These are phyloP conservation scores for Penicillium robsamsonii DNA, from an alignment of 495 filamentous ascomycete species.

Conservation along the genomic window DNA sequence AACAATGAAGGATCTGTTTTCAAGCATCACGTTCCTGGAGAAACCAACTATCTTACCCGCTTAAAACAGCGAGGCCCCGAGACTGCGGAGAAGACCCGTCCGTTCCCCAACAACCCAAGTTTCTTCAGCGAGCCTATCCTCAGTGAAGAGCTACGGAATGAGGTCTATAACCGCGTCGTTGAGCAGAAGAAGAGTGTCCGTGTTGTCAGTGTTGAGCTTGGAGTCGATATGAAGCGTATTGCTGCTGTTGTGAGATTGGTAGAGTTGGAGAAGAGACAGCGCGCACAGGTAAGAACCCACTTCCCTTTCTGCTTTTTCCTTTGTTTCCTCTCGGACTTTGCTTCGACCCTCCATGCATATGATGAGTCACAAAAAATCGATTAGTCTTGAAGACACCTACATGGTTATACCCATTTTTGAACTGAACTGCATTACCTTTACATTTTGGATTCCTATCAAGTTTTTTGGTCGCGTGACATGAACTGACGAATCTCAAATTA, in stretches of 20 bases:
- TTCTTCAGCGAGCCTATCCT: conserved; percentile 75
- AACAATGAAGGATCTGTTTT: conserved; percentile 54
- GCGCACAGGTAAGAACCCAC: conserved; percentile 60
- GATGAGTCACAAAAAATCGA: conserved; percentile 79
- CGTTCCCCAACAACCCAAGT: conserved; percentile 72
- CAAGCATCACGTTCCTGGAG: conserved; percentile 53
- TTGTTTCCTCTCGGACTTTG: conserved; percentile 2
- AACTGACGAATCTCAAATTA: conserved; percentile 37
- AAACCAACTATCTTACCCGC: conserved; percentile 64
- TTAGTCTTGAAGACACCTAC: conserved; percentile 98
- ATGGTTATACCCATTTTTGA: conserved; percentile 63
- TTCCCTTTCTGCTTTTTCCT: conserved; percentile 19
- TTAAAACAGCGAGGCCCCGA: conserved; percentile 33
- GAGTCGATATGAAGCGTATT: conserved; percentile 82
- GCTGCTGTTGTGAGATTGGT: conserved; percentile 87
- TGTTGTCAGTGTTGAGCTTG: conserved; percentile 71
- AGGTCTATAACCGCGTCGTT: conserved; percentile 69
- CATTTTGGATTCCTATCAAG: conserved; percentile 3
- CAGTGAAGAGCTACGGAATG: conserved; percentile 69
- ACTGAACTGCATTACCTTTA: conserved; percentile 28
- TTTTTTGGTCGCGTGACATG: not conserved
- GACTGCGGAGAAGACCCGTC: conserved; percentile 30
- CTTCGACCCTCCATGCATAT: conserved; percentile 37
- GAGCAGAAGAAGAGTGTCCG: conserved; percentile 65
- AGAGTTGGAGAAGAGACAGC: conserved; percentile 78